These are phyloP conservation scores for Pelargonium nanum DNA, from an alignment of 345 rosid species.

Conservation along the genomic window DNA sequence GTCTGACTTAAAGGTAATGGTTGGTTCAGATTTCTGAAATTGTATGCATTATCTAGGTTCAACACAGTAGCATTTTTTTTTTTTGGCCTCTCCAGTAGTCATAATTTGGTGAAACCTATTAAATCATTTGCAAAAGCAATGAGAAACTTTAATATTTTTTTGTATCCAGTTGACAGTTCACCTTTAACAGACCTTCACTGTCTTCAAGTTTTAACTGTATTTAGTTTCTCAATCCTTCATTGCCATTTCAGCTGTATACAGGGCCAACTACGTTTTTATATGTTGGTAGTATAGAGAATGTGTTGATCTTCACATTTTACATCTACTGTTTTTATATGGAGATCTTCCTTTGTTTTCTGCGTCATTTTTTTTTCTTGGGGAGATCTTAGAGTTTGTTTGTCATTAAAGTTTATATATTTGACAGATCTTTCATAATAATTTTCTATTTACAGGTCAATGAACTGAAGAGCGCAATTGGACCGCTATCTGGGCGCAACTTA, in stretches of 20 bases:
- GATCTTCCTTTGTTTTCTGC: background rate
- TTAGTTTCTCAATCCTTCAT: background rate
- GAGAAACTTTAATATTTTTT: background rate
- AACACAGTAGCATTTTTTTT: background rate
- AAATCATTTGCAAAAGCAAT: background rate
- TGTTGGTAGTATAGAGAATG: background rate
- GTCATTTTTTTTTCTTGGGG: background rate
- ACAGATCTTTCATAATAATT: background rate
- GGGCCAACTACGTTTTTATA: background rate
- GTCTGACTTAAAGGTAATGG: conserved; percentile 53
- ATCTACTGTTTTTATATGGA: background rate
- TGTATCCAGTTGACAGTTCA: background rate
- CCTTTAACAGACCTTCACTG: background rate
- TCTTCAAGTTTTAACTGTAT: background rate
- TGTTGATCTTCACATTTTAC: background rate
- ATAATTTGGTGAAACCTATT: background rate
- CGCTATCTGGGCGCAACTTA: conserved; percentile 39
- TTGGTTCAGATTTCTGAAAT: background rate
- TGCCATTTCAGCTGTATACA: background rate
- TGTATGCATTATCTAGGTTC: conserved; percentile 2
- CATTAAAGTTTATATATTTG: background rate
- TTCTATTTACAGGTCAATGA: conserved; percentile 41
- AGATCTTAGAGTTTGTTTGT: background rate
- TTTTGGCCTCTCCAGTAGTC: background rate
- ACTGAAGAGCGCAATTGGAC: conserved; percentile 48